Evolutionary conservation across 768 basidiomycete species (phyloP), one percentile per base, ranked within the genome.

Genomic region (Boletus vinaceobasis): DNA sequence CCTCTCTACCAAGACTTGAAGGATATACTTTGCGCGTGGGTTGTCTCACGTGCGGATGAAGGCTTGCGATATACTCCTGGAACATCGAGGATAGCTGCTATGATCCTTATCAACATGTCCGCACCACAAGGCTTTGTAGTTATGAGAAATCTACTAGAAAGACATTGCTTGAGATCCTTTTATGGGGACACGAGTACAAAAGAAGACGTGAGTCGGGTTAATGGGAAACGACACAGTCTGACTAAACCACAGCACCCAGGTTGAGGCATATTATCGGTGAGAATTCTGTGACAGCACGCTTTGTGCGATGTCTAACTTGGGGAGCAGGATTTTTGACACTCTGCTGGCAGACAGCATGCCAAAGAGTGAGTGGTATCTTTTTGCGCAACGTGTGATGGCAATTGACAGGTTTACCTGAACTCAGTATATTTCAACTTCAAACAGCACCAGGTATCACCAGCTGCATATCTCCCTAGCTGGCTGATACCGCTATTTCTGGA

Each of bases 361-460:
- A 1, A 93, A 93, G 73, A 86, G 92, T 95, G 64, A 66, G 83
- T 60, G 33, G 26, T 31, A 11, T 23, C 37, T 42, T 55, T 21
- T 47, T 53, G 37, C 19, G 3, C 27, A 29, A 15, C 7, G 14
- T 21, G 21, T n/a, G 45, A 19, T 19, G 7, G n/a, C 17, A 17
- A 37, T 27, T 43, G 37, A 58, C 26, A 21, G 5, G 32, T 55
- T 48, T 48, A 15, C 51, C 32, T 36, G 44, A 31, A 52, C 14
- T 14, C 44, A 93, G 92, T 96, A 58, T 94, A 93, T 69, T 90
- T 93, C 74, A 94, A 94, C 73, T 94, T 95, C 73, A 93, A 94
- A 68, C 90, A 93, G 63, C 90, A 94, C 66, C 90, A 93, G 58
- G 83, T 96, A 64, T 88, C 92, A 1, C 93, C 93, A 2, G 74